Evolutionary conservation across 2,329 filamentous ascomycete genomes (phyloP), one percentile per base, ranked within the genome.

Genomic region (Alternaria tenuissima): DNA sequence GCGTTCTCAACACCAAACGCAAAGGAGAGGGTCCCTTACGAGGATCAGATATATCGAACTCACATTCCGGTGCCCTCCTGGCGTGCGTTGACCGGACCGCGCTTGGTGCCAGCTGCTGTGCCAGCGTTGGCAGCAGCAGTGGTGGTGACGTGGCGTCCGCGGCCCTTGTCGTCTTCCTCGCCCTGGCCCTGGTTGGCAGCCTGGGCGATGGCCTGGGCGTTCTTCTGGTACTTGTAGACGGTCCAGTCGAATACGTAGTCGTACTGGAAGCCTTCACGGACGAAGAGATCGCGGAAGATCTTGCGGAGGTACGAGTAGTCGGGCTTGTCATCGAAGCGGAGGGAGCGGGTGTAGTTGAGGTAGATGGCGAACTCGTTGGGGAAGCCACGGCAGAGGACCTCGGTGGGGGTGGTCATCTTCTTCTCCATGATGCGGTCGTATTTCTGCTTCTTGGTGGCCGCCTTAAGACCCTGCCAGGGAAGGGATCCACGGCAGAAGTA

Each of bases 351-450:
- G 87, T 99, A 98, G 90, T 98, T 98, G 66, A 99, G 88, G 82
- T 99, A 99, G 81, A 98, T 98, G 84, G 94, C 94, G 75, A 99
- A 99, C 84, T 99, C 95, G 81, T 98, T 97, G 74, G 95, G 95
- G 86, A 99, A 98, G 70, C 95, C 95, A 80, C 94, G 93, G 89
- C 95, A 99, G 51, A 99, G 92, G 49, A 97, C 94, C 83, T 99
- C 94, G 72, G 94, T 98, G 8, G 95, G 94, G 3, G 95, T 99
- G 14, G 95, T 99, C 95, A 98, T 98, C 92, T 99, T 99, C 90
- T 99, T 99, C 87, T 99, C 95, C 94, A 98, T 98, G 84, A 99
- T 99, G 68, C 94, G 89, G 83, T 99, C 95, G 79, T 99, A 98
- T 86, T 99, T 99, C 85, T 98, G 94, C 90, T 97, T 97, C 89